Conservation (phyloP, 805 yeast species). For the Maudiozyma serrabonitensis region DNA sequence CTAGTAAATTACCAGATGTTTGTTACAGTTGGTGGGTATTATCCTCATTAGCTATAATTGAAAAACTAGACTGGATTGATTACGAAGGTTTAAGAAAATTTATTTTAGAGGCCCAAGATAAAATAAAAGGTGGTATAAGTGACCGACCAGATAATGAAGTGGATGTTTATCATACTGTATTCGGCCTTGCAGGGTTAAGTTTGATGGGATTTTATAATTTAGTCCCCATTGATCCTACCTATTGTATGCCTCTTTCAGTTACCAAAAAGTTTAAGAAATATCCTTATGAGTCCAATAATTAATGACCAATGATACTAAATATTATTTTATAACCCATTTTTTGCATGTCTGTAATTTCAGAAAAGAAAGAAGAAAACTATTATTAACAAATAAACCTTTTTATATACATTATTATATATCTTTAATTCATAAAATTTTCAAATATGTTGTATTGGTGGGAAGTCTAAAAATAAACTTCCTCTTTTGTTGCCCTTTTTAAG, state of each 20-base stretch:
- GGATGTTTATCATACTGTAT: slow-evolving; percentile 87
- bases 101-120: slow-evolving; percentile 71
- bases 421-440: too few relatives aligned
- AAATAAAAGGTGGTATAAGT: slow-evolving; percentile 75
- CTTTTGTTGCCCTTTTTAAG: slow-evolving; percentile 40
- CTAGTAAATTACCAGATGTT: slow-evolving; percentile 93
- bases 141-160: slow-evolving; percentile 87
- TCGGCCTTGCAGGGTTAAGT: slow-evolving; percentile 83
- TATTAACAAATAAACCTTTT: too few relatives aligned
- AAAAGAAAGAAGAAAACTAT: too few relatives aligned
- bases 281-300: slow-evolving; percentile 18
- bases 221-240: slow-evolving; percentile 68
- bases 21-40: slow-evolving; percentile 98
- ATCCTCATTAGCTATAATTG: slow-evolving; percentile 60
- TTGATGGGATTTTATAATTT: slow-evolving; percentile 55
- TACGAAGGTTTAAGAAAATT: slow-evolving; percentile 49
- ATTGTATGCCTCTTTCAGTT: slow-evolving; percentile 59
- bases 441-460: neutral
- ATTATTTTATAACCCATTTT: too few relatives aligned
- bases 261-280: slow-evolving; percentile 31
- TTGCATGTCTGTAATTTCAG: too few relatives aligned
- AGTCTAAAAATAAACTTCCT: slow-evolving; percentile 35
- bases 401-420: too few relatives aligned
- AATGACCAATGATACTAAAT: too few relatives aligned
- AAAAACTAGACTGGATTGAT: slow-evolving; percentile 70